Evolutionary conservation across 805 yeast species (phyloP).

Genomic region (Sungouiozyma ichnusensis): DNA sequence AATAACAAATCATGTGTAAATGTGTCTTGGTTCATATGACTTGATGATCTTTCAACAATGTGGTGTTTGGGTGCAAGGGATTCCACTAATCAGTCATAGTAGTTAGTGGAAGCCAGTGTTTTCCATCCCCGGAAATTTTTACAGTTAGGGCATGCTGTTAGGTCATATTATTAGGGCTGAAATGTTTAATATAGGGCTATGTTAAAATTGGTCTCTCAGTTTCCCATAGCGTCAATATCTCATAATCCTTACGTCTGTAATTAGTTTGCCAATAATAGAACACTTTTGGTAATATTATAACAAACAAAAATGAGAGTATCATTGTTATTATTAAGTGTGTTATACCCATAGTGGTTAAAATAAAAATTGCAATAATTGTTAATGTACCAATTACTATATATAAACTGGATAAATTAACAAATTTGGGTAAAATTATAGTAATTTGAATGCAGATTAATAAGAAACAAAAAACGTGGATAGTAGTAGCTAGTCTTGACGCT

Average conservation of each 20-base stretch:
- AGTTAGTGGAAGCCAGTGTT: background rate
- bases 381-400: slow-evolving; percentile 13
- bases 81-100: background rate
- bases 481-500: slow-evolving; percentile 73
- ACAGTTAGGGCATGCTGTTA: too few relatives aligned
- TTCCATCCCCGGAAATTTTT: background rate
- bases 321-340: slow-evolving; percentile 14
- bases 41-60: too few relatives aligned
- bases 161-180: too few relatives aligned
- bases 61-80: background rate
- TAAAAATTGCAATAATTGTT: slow-evolving; percentile 17
- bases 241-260: slow-evolving; percentile 13
- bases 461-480: slow-evolving; percentile 74
- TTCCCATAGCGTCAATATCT: slow-evolving; percentile 14
- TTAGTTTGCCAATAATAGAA: slow-evolving; percentile 25
- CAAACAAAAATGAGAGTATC: slow-evolving; percentile 11
- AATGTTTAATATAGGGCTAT: background rate
- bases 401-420: slow-evolving; percentile 10
- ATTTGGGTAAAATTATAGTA: slow-evolving; percentile 23
- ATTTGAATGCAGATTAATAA: slow-evolving; percentile 38
- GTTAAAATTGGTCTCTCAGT: slow-evolving; percentile 11
- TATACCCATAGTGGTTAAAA: slow-evolving; percentile 16
- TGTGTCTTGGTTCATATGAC: too few relatives aligned
- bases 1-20: too few relatives aligned
- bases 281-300: slow-evolving; percentile 18